Conservation (phyloP, 2,329 filamentous ascomycete genomes). For the Rugonectria rugulosa region DNA sequence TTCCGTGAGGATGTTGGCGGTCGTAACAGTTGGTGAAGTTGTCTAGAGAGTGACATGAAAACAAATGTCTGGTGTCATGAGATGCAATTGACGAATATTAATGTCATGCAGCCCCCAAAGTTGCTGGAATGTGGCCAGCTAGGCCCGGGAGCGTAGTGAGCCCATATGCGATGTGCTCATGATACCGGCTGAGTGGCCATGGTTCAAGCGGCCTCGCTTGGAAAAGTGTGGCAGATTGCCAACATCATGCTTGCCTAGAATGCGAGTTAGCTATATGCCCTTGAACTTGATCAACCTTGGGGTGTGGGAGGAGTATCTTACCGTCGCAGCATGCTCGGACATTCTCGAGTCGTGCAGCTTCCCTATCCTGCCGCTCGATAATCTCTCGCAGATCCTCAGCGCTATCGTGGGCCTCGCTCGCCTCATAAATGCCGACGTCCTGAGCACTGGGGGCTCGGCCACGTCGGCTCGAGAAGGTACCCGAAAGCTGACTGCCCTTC, state of each 20-base stretch:
- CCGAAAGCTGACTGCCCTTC: conserved; percentile 56
- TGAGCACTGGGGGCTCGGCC: conserved; percentile 57
- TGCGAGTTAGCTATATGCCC: conserved; percentile 34
- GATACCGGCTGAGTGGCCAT: conserved; percentile 46
- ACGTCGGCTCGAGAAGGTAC: conserved; percentile 62
- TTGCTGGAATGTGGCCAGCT: conserved; percentile 23
- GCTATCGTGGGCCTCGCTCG: conserved; percentile 73
- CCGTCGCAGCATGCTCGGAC: conserved; percentile 97
- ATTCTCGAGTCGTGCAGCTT: conserved; percentile 86
- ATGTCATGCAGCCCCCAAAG: conserved; percentile 16
- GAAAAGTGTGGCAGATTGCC: conserved; percentile 61
- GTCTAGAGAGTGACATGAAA: conserved; percentile 22
- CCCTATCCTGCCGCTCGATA: conserved; percentile 79
- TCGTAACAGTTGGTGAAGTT: conserved; percentile 32
- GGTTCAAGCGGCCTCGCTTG: conserved; percentile 53
- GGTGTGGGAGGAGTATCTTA: conserved; percentile 53
- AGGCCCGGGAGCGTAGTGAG: conserved; percentile 47
- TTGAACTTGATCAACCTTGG: not conserved
- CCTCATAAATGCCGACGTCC: conserved; percentile 63
- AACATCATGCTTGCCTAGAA: conserved; percentile 76
- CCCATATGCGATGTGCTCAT: conserved; percentile 47
- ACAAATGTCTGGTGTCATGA: conserved; percentile 17
- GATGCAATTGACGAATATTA: conserved; percentile 1
- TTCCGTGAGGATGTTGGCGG: conserved; percentile 37
- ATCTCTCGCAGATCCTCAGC: conserved; percentile 84